Conservation (phyloP, 352 stramenopile species). For the Globisporangium middletonii region DNA sequence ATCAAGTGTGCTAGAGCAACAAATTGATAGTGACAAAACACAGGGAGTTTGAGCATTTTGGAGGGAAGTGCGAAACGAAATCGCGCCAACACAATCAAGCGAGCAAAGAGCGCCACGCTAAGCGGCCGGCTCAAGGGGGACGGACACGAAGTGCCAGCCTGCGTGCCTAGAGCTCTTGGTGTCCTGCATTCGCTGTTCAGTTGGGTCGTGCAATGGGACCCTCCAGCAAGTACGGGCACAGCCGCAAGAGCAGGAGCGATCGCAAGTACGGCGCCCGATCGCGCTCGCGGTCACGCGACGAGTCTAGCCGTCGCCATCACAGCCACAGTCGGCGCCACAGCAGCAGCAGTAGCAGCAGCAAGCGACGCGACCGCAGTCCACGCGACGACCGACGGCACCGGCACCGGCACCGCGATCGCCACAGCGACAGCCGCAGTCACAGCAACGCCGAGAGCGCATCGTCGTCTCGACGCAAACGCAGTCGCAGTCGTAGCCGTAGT, state of each 20-base stretch:
- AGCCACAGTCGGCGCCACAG: not conserved
- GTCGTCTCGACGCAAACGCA: not conserved
- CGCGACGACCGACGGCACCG: not conserved
- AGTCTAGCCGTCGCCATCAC: not conserved
- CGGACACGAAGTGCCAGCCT: no score
- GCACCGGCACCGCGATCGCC: not conserved
- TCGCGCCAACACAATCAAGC: not conserved
- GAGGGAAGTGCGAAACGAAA: constrained; percentile 1
- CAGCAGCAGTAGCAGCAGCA: not conserved
- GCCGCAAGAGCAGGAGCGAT: not conserved
- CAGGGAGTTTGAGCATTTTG: not conserved
- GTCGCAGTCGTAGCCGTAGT: constrained; percentile 4
- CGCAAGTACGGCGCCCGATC: not conserved
- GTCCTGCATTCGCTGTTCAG: not conserved
- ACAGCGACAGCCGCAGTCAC: constrained; percentile 2
- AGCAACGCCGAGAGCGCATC: not conserved
- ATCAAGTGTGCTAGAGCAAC: no score
- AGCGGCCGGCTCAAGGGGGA: not conserved
- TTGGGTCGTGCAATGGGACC: not conserved
- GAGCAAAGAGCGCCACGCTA: not conserved
- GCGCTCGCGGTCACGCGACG: not conserved
- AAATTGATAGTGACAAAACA: no score
- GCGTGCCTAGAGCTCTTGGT: no score
- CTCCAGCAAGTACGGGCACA: not conserved
- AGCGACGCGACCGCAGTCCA: not conserved